Base-by-base conservation (phyloP, 495 filamentous ascomycete genomes). In the Immersiella caudata region DNA sequence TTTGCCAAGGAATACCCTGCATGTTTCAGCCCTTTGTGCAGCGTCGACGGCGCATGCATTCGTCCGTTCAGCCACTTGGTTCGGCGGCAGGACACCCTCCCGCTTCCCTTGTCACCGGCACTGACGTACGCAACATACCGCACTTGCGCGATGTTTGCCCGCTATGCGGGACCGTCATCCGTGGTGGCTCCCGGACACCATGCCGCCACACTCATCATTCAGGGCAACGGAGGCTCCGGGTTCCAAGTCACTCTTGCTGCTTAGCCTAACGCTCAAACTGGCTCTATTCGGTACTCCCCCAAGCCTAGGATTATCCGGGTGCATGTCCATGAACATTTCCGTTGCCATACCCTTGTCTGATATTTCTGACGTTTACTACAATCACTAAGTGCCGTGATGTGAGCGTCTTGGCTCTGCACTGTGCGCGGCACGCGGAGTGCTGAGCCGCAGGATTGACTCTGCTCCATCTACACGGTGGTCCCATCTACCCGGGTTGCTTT, bases 91-190 rank as follows among this genome's bases (percentile, higher is more conserved):
- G 21, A 55, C 20, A 22, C 52, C 25, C 20, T 26, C n/a, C 25
- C 20, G 14, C 21, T 22, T 11, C 16, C n/a, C 25, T 26, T 3
- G 24, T 22, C 52, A 55, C 21, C n/a, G 7, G 20, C 21, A 55
- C 21, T 11, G 21, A 26, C 52, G 52, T 22, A 26, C 52, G 21
- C 52, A 24, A 55, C 21, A 22, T 26, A 9, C 52, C 9, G 24
- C 3, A 26, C 49, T 22, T 55, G 52, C 16, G 52, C 52, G 9
- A 55, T 55, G 52, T 55, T 55, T 55, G 52, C 49, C 21, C 49
- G 16, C 20, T 7, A 55, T 26, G 21, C 20, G 20, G 20, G 21
- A 24, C 4, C 9, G 4, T 18, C 52, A 24, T 22, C 21, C 21
- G 52, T n/a, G 24, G 52, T 24, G 24, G 52, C 52, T 26, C 8